Base-by-base conservation (phyloP, 2,329 filamentous ascomycete species). In the Phaeoacremonium minimum region DNA sequence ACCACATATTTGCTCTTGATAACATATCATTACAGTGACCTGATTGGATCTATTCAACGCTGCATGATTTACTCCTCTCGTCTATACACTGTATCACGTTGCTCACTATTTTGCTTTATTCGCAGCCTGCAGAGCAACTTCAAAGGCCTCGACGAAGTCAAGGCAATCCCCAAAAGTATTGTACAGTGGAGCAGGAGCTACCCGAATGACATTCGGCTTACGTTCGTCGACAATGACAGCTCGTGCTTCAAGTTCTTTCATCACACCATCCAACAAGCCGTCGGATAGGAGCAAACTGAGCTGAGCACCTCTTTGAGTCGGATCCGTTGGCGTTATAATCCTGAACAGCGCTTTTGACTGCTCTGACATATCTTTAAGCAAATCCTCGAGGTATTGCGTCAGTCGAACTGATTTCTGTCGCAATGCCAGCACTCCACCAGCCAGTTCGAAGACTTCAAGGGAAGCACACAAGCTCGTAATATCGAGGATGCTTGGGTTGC, bases 171-270 rank as follows among this genome's bases (percentile, higher is more conserved):
- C 69, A 55, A 86, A 94, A 0, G 76, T 79, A 51, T 91, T 91
- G 61, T 95, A 95, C 47, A 95, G 58, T 8, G 89, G 88, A 29
- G 85, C 83, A 2, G 90, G 89, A 3, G 89, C 87, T 2, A 94
- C 80, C 2, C 89, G 71, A 34, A 95, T 82, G 13, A 95, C 89
- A 54, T 90, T 82, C 2, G 90, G 89, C 57, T 86, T 87, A 40
- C 89, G 71, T 70, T 93, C 85, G 55, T 95, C 89, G 26, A 86
- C 80, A 1, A 94, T 74, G 3, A 93, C 80, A 2, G 83, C 85
- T 2, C 76, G 73, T 11, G 76, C 71, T 47, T 86, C 77, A 18
- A 95, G 57, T 18, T 70, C 71, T 29, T 67, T 64, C 41, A 79
- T 71, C 3, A 94, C 77, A 6, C 55, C 55, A 14, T 91, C 86